phyloP scores from a whole-genome alignment of 495 filamentous ascomycete genomes.

The Bryoglossum gracile region DNA sequence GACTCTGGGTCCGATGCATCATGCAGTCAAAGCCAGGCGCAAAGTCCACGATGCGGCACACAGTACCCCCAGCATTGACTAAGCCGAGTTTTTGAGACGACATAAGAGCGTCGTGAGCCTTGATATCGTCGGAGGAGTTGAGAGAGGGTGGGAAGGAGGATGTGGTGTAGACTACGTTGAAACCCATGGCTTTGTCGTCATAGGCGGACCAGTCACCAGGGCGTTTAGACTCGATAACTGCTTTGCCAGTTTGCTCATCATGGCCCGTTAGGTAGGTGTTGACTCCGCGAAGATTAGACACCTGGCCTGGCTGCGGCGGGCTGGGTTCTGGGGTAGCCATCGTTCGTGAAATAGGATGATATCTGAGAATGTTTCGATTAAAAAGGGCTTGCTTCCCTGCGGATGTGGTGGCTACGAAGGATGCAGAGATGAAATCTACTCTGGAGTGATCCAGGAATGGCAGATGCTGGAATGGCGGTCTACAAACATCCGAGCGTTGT shows the following conservation, averaged over 20 bases:
- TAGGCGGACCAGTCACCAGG: slow-evolving; percentile 12
- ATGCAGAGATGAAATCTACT: too few species aligned
- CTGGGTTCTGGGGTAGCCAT: neutral
- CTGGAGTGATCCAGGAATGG: too few species aligned
- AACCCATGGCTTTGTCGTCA: slow-evolving; percentile 20
- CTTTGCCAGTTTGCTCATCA: slow-evolving; percentile 23
- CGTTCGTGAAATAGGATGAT: too few species aligned
- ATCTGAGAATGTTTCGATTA: too few species aligned
- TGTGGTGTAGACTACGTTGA: slow-evolving; percentile 39
- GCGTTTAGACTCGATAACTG: slow-evolving; percentile 21
- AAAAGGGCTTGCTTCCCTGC: too few species aligned
- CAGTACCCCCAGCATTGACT: slow-evolving; percentile 38
- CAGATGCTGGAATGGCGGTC: too few species aligned
- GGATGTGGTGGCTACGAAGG: too few species aligned
- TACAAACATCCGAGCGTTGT: too few species aligned
- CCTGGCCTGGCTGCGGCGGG: slow-evolving; percentile 5
- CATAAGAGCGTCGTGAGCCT: slow-evolving; percentile 23
- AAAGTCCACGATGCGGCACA: slow-evolving; percentile 56
- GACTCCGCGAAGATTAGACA: slow-evolving; percentile 3
- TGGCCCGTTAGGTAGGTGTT: slow-evolving; percentile 29
- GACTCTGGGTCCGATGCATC: slow-evolving; percentile 65
- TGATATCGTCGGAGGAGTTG: slow-evolving; percentile 32
- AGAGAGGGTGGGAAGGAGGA: slow-evolving; percentile 40
- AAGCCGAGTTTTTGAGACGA: slow-evolving; percentile 33
- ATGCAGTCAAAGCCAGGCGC: slow-evolving; percentile 43